phyloP scores from a whole-genome alignment of 2,329 filamentous ascomycete species.

The Trichoderma simmonsii region DNA sequence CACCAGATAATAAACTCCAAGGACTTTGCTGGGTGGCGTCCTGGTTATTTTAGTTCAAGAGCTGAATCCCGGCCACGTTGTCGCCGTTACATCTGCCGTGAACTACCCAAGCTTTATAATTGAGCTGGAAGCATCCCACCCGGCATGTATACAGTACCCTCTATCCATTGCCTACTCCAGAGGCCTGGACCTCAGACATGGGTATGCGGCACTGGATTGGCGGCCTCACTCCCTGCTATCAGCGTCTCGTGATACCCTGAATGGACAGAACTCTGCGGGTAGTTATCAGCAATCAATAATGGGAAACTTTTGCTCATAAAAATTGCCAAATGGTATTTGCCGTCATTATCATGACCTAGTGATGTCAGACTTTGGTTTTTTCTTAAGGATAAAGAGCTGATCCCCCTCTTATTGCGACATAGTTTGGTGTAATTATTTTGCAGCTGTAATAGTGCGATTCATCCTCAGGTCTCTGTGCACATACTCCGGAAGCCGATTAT shows the following conservation, averaged over 20 bases:
- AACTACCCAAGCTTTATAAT: neutral
- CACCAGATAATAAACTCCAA: neutral
- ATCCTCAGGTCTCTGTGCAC: neutral
- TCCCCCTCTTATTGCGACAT: neutral
- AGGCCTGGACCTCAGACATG: neutral
- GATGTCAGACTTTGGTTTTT: neutral
- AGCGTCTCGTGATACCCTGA: neutral
- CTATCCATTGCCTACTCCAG: neutral
- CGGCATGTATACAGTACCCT: neutral
- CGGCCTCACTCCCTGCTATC: neutral
- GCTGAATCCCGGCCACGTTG: neutral
- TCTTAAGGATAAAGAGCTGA: neutral
- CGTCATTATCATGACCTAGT: neutral
- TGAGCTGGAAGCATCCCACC: neutral
- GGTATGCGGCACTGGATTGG: neutral
- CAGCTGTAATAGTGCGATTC: neutral
- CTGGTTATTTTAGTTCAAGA: neutral
- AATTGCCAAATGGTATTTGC: neutral
- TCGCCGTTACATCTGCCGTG: neutral
- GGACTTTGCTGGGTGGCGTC: neutral
- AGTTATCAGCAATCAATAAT: neutral
- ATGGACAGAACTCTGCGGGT: neutral
- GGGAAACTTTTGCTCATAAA: neutral
- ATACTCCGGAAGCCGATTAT: neutral
- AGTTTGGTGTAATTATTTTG: no score